phyloP scores from a whole-genome alignment of 768 basidiomycete species.

The Mycena capillaripes region DNA sequence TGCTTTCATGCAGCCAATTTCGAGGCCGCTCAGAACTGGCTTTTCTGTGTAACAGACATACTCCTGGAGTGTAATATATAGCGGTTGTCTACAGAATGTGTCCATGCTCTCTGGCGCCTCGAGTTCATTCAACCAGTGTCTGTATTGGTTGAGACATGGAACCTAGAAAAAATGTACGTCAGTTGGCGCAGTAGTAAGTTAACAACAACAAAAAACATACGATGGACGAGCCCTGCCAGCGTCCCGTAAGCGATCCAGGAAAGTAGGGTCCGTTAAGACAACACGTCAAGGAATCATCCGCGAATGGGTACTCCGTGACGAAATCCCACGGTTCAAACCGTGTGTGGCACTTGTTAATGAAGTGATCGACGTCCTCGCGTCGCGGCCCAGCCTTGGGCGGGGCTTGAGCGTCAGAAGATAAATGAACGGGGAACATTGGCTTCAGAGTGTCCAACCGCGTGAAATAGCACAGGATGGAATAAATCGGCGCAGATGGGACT shows the following conservation, averaged over 20 bases:
- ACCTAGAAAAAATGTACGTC: constrained; percentile 44
- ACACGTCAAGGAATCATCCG: constrained; percentile 1
- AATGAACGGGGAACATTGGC: constrained; percentile 56
- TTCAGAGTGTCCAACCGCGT: constrained; percentile 53
- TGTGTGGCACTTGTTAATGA: constrained; percentile 58
- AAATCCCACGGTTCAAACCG: constrained; percentile 49
- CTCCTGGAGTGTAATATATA: constrained; percentile 65
- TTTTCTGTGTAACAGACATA: constrained; percentile 55
- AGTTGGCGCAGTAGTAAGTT: not conserved
- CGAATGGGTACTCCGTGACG: constrained; percentile 11
- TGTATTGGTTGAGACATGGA: constrained; percentile 54
- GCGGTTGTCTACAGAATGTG: constrained; percentile 56
- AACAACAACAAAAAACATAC: constrained; percentile 45
- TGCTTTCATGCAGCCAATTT: constrained; percentile 35
- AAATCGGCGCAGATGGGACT: constrained; percentile 61
- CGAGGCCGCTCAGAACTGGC: not conserved
- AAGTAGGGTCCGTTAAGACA: constrained; percentile 47
- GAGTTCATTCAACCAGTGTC: constrained; percentile 49
- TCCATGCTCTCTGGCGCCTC: constrained; percentile 52
- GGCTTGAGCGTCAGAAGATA: constrained; percentile 42
- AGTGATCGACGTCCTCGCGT: constrained; percentile 60
- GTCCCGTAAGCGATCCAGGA: constrained; percentile 60
- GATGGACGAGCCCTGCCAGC: constrained; percentile 64
- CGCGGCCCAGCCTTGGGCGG: constrained; percentile 59
- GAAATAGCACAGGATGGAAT: constrained; percentile 64